Conservation (phyloP, 2,329 filamentous ascomycete species). For the Trichoderma arundinaceum region DNA sequence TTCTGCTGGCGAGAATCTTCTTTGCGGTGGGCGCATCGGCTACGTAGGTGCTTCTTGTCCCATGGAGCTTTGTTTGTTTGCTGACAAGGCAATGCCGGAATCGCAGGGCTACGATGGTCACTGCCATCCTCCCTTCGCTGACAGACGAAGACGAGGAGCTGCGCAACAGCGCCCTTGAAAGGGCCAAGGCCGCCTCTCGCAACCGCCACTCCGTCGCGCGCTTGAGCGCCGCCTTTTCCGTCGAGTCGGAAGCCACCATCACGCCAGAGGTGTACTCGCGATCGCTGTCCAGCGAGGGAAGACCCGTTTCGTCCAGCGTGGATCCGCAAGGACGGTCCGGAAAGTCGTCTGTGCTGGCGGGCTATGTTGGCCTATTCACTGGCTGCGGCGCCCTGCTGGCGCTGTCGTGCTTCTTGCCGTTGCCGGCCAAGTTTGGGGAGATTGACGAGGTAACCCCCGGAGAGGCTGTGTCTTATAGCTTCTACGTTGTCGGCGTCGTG, state of each 20-base stretch:
- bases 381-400: conserved; percentile 90
- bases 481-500: conserved; percentile 81
- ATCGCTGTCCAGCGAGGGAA: conserved; percentile 42
- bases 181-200: conserved; percentile 47
- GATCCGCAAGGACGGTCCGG: conserved; percentile 41
- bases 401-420: conserved; percentile 79
- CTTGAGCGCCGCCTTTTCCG: conserved; percentile 67
- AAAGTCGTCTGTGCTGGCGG: conserved; percentile 72
- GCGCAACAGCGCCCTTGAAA: conserved; percentile 38
- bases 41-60: conserved; percentile 58
- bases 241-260: conserved; percentile 76
- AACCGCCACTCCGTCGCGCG: conserved; percentile 46
- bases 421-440: conserved; percentile 79
- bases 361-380: conserved; percentile 89
- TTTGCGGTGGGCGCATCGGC: conserved; percentile 95
- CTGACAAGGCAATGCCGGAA: neutral
- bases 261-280: conserved; percentile 66
- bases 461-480: conserved; percentile 79
- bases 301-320: conserved; percentile 33
- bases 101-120: conserved; percentile 86
- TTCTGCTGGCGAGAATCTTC: conserved; percentile 80
- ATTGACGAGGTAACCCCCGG: conserved; percentile 73
- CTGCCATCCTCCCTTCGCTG: conserved; percentile 81
- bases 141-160: conserved; percentile 56
- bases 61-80: neutral